Conservation (phyloP, 2,329 filamentous ascomycete species). For the Calycina herbarum region DNA sequence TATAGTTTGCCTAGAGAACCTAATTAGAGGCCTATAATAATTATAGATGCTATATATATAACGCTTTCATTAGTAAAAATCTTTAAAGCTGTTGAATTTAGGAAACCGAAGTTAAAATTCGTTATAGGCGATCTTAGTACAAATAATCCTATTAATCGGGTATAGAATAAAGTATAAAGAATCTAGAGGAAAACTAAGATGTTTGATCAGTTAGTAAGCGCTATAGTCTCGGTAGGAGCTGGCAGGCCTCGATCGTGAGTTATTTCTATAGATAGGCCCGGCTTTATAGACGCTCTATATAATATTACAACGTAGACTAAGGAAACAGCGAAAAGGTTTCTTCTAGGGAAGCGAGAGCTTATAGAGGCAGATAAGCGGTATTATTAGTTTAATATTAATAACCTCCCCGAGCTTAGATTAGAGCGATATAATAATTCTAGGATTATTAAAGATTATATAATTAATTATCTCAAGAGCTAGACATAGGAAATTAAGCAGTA, state of each 20-base stretch:
- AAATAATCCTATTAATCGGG: constrained; percentile 10
- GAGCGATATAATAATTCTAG: constrained; percentile 5
- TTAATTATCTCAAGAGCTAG: not conserved
- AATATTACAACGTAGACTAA: constrained; percentile 6
- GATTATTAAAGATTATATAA: not conserved
- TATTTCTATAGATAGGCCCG: constrained; percentile 4
- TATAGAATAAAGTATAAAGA: constrained; percentile 8
- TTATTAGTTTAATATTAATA: constrained; percentile 8
- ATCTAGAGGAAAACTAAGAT: not conserved
- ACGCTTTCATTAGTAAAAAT: constrained; percentile 12
- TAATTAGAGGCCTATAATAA: not conserved
- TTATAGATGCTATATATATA: constrained; percentile 9
- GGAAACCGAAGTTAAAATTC: constrained; percentile 7
- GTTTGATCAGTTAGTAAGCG: constrained; percentile 1
- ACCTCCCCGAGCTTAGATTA: not conserved
- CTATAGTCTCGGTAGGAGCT: constrained; percentile 9
- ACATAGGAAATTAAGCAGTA: constrained; percentile 5
- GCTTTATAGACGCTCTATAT: constrained; percentile 5
- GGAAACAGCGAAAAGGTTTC: constrained; percentile 8
- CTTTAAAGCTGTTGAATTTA: constrained; percentile 8
- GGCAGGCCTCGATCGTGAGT: not conserved
- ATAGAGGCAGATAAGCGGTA: not conserved
- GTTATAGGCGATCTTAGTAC: constrained; percentile 1
- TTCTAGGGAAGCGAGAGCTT: constrained; percentile 3
- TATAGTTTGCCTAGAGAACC: constrained; percentile 2